These are phyloP conservation scores for Kodamaea lidongshanica DNA, from an alignment of 805 yeast species.

Conservation along the genomic window DNA sequence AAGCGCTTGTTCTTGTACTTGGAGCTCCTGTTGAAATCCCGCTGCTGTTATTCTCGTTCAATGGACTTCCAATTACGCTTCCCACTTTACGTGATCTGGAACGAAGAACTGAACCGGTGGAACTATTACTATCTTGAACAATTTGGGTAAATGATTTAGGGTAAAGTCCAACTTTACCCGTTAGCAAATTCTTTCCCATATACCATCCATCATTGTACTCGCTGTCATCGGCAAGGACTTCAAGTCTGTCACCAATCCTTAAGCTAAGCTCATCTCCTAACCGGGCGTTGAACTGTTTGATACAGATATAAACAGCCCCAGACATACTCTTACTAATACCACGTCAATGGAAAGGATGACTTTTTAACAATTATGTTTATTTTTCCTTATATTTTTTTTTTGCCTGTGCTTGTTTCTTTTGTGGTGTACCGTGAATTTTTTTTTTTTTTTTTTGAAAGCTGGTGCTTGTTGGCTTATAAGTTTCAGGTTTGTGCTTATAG, in stretches of 20 bases:
- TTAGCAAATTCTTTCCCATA: slow-evolving; percentile 71
- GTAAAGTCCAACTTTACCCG: slow-evolving; percentile 77
- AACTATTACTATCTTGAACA: slow-evolving; percentile 14
- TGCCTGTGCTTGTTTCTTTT: neutral
- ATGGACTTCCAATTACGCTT: slow-evolving; percentile 8
- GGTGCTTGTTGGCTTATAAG: neutral
- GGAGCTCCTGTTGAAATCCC: slow-evolving; percentile 9
- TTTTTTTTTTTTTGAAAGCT: neutral
- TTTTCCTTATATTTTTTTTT: slow-evolving; percentile 1
- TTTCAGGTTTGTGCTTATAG: too few species aligned
- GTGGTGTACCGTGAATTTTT: neutral
- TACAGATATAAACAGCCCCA: slow-evolving; percentile 46
- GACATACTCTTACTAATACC: too few species aligned
- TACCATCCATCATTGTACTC: slow-evolving; percentile 98
- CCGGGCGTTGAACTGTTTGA: slow-evolving; percentile 82
- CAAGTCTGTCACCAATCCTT: slow-evolving; percentile 76
- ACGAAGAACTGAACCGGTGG: slow-evolving; percentile 22
- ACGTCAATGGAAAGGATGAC: neutral
- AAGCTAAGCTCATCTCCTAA: slow-evolving; percentile 85
- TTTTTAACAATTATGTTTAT: slow-evolving; percentile 3
- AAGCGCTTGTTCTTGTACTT: slow-evolving; percentile 7
- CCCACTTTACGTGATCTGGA: slow-evolving; percentile 52
- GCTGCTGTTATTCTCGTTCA: too few species aligned
- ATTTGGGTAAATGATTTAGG: slow-evolving; percentile 83
- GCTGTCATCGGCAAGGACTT: slow-evolving; percentile 85